Conservation (phyloP, 345 rosid species). For the Cardamine chenopodiifolia region DNA sequence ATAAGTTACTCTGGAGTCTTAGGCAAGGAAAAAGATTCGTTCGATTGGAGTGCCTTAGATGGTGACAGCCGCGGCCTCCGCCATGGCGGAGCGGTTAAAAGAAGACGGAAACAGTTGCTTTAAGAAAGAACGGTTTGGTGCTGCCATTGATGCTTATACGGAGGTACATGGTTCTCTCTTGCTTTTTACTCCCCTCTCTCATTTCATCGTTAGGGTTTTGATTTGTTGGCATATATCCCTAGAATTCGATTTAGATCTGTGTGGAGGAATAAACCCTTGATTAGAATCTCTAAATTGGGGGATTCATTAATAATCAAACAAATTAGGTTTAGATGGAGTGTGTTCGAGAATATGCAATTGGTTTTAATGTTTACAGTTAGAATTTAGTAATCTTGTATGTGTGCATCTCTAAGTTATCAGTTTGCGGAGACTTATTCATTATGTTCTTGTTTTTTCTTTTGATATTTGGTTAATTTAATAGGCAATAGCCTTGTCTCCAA, state of each 20-base stretch:
- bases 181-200: neutral
- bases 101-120: conserved; percentile 67
- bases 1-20: neutral
- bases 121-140: conserved; percentile 66
- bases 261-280: neutral
- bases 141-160: conserved; percentile 93
- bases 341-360: neutral
- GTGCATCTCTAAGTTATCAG: conserved; percentile 1
- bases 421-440: neutral
- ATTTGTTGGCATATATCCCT: neutral
- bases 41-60: conserved; percentile 15
- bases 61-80: conserved; percentile 42
- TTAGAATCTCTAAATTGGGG: neutral
- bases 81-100: conserved; percentile 56
- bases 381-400: neutral
- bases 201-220: conserved; percentile 18
- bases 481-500: conserved; percentile 90
- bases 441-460: neutral
- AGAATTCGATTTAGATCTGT: conserved; percentile 18
- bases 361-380: neutral
- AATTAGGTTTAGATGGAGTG: neutral
- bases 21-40: neutral
- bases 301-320: neutral
- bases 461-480: conserved; percentile 28
- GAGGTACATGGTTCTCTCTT: conserved; percentile 49